These are phyloP conservation scores for Decorospora gaudefroyi DNA, from an alignment of 2,329 filamentous ascomycete species.

Conservation along the genomic window DNA sequence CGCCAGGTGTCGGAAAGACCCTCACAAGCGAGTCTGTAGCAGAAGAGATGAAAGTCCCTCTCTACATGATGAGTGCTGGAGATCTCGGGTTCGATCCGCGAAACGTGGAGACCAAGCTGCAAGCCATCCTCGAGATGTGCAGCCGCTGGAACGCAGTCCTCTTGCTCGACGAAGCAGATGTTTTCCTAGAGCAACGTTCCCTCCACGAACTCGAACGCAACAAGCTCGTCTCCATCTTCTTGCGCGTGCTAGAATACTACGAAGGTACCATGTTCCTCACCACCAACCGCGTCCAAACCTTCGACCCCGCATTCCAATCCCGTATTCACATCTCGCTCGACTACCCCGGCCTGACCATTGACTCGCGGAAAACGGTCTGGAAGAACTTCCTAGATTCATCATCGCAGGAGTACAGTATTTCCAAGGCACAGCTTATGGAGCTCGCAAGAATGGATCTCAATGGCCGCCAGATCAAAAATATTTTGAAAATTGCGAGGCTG, in stretches of 20 bases:
- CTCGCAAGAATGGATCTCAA: conserved; percentile 53
- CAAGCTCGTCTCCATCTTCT: conserved; percentile 48
- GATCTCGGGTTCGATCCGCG: conserved; percentile 65
- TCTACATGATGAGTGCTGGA: conserved; percentile 77
- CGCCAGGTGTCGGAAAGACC: conserved; percentile 36
- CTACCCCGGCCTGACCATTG: conserved; percentile 34
- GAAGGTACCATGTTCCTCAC: conserved; percentile 45
- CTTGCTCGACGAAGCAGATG: conserved; percentile 75
- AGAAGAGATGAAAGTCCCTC: conserved; percentile 26
- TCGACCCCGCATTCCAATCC: conserved; percentile 41
- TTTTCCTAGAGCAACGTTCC: conserved; percentile 56
- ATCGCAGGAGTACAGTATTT: conserved; percentile 22
- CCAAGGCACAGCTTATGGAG: conserved; percentile 22
- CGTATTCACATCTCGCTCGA: conserved; percentile 40
- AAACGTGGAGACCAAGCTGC: conserved; percentile 70
- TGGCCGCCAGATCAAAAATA: conserved; percentile 59
- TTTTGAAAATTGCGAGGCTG: conserved; percentile 39
- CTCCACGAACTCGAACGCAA: conserved; percentile 43
- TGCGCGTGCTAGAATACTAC: conserved; percentile 43
- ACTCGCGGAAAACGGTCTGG: conserved; percentile 46
- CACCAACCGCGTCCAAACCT: conserved; percentile 41
- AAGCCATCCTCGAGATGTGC: conserved; percentile 81
- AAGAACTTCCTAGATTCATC: conserved; percentile 44
- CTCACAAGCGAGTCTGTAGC: conserved; percentile 31
- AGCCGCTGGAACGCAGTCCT: conserved; percentile 63